Evolutionary conservation across 768 basidiomycete genomes (phyloP).

Genomic region (Mrakia gelida): DNA sequence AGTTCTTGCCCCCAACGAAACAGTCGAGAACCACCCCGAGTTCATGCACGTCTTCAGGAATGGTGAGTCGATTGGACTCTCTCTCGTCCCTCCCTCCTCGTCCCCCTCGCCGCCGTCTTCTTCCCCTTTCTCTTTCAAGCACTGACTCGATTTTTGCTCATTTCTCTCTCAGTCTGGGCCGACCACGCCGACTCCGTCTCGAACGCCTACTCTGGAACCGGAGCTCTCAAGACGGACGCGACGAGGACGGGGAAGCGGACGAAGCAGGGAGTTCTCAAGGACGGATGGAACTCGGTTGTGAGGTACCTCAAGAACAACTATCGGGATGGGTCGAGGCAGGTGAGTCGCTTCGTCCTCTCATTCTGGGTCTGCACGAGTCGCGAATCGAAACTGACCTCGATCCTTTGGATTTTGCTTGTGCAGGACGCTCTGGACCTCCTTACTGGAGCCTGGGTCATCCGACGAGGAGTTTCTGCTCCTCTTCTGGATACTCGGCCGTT

Average conservation of each 20-base stretch:
- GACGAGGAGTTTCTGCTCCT: constrained; percentile 64
- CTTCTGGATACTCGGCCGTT: constrained; percentile 77
- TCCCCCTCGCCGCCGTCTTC: neutral
- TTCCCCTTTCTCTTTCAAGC: no score
- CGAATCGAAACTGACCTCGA: neutral
- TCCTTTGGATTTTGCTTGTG: neutral
- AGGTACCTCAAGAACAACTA: constrained; percentile 95
- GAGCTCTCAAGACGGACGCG: constrained; percentile 93
- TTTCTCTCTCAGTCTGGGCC: constrained; percentile 74
- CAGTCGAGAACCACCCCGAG: constrained; percentile 73
- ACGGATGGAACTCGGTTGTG: constrained; percentile 74
- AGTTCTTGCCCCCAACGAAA: constrained; percentile 63
- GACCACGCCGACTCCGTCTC: constrained; percentile 91
- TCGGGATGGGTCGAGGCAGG: constrained; percentile 89
- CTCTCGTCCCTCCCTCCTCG: neutral
- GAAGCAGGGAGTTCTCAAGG: constrained; percentile 69
- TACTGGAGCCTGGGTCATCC: constrained; percentile 85
- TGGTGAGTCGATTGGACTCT: constrained; percentile 57
- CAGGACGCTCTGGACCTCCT: constrained; percentile 93
- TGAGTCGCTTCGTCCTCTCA: constrained; percentile 39
- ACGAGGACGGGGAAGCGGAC: constrained; percentile 90
- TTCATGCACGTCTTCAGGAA: constrained; percentile 81
- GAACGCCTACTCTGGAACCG: constrained; percentile 87
- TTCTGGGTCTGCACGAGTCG: neutral
- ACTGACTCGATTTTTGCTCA: constrained; percentile 9